Base-by-base conservation (phyloP, 768 basidiomycete genomes). In the Mycena galericulata region DNA sequence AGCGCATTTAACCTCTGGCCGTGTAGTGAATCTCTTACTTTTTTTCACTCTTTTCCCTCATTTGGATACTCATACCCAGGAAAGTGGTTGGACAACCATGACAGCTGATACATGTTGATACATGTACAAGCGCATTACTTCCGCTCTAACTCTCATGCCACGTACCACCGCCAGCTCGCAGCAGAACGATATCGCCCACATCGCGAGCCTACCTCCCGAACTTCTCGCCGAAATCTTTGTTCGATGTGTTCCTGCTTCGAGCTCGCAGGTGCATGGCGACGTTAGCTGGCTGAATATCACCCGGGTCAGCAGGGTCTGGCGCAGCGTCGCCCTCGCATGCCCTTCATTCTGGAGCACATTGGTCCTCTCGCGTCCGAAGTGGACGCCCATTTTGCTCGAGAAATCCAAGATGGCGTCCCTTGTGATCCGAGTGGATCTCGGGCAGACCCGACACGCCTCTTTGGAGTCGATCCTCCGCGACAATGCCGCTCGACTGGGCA, bases 161-260 rank as follows among this genome's bases (percentile, higher is more conserved):
- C n/a, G n/a, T n/a, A n/a, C n/a, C n/a, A n/a, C n/a, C n/a, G n/a
- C n/a, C n/a, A n/a, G n/a, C n/a, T n/a, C 54, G n/a, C 17, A 12
- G 29, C 57, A 68, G 9, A 59, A 65, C 58, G 32, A 24, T 34
- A 36, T 41, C 40, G 41, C 64, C 17, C 43, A 60, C 43, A 62
- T 72, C 40, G 54, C 53, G 34, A 17, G 27, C n/a, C 40, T 69
- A 8, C 72, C 72, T 6, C 61, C 65, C 43, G 72, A 72, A 51
- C 51, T 72, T 7, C 61, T 72, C 11, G 62, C 57, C 12, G 55
- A 64, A 10, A 65, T 70, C 41, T 72, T 72, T 38, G 53, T 54
- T 29, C 62, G 29, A 32, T 67, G 71, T 20, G 46, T 69, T 27
- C 71, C 71, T 14, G 26, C 27, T 0, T 45, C 59, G 26, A 32